Conservation (phyloP, 345 rosid genomes). For the Linum usitatissimum region DNA sequence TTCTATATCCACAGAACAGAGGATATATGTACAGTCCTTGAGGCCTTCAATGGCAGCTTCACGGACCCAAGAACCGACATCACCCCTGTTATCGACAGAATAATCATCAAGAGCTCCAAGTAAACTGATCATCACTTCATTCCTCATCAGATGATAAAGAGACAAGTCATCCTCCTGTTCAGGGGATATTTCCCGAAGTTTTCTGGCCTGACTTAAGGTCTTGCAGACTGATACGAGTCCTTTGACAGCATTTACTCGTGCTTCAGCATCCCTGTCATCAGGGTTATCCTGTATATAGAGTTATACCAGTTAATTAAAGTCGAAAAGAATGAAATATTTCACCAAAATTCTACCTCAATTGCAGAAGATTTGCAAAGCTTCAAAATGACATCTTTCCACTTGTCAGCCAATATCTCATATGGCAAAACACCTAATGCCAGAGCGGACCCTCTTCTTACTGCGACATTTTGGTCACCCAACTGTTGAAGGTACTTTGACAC, state of each 20-base stretch:
- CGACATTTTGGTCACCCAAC: conserved; percentile 67
- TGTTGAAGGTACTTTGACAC: conserved; percentile 51
- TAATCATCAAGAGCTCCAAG: conserved; percentile 85
- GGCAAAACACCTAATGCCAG: conserved; percentile 79
- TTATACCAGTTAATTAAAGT: conserved; percentile 12
- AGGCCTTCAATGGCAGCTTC: conserved; percentile 94
- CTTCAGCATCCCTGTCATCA: conserved; percentile 94
- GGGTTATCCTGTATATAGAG: conserved; percentile 51
- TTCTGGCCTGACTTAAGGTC: conserved; percentile 48
- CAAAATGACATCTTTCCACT: conserved; percentile 56
- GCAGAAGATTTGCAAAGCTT: conserved; percentile 61
- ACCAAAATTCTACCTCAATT: conserved; percentile 52
- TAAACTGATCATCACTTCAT: conserved; percentile 70
- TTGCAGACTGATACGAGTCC: conserved; percentile 80
- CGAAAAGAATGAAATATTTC: neutral
- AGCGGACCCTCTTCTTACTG: conserved; percentile 89
- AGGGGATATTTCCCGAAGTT: conserved; percentile 14
- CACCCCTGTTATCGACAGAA: conserved; percentile 92
- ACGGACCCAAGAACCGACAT: conserved; percentile 99
- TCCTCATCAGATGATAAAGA: conserved; percentile 51
- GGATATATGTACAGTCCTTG: conserved; percentile 68
- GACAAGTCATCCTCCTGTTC: conserved; percentile 36
- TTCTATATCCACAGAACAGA: conserved; percentile 29
- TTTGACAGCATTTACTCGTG: conserved; percentile 82
- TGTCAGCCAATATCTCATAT: conserved; percentile 44